Evolutionary conservation across 2,329 filamentous ascomycete genomes (phyloP).

Genomic region (Aquanectria penicillioides): DNA sequence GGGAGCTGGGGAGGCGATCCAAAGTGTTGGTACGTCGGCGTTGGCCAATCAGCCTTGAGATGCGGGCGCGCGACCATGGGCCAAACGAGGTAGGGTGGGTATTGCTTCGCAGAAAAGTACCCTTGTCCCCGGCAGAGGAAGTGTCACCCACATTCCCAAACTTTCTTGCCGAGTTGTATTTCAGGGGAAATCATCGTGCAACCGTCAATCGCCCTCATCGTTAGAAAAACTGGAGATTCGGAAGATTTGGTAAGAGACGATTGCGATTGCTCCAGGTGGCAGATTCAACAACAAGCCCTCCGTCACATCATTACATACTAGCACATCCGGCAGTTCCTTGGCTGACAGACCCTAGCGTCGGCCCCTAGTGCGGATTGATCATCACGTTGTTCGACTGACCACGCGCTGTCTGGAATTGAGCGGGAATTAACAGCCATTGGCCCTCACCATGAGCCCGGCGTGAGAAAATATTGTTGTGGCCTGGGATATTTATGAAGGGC

Average conservation of each 20-base stretch:
- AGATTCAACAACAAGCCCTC: too few species aligned
- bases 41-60: slow-evolving; percentile 36
- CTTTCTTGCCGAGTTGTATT: slow-evolving; percentile 26
- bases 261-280: slow-evolving; percentile 6
- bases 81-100: slow-evolving; percentile 36
- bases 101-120: slow-evolving; percentile 32
- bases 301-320: too few species aligned
- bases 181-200: slow-evolving; percentile 23
- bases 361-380: too few species aligned
- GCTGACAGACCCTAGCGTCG: too few species aligned
- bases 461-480: neutral
- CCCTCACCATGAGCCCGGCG: neutral
- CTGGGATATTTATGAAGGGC: neutral
- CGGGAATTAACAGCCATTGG: slow-evolving; percentile 6
- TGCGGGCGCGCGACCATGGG: slow-evolving; percentile 26
- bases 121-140: slow-evolving; percentile 35
- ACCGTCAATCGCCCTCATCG: slow-evolving; percentile 6
- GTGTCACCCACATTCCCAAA: slow-evolving; percentile 31
- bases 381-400: too few species aligned
- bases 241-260: neutral
- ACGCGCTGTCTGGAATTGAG: slow-evolving; percentile 1
- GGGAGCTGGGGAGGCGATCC: slow-evolving; percentile 31
- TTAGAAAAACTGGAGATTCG: neutral
- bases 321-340: too few species aligned
- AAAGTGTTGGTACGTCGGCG: slow-evolving; percentile 26